Evolutionary conservation across 306 rosid species (phyloP).

Genomic region (Cercis canadensis): DNA sequence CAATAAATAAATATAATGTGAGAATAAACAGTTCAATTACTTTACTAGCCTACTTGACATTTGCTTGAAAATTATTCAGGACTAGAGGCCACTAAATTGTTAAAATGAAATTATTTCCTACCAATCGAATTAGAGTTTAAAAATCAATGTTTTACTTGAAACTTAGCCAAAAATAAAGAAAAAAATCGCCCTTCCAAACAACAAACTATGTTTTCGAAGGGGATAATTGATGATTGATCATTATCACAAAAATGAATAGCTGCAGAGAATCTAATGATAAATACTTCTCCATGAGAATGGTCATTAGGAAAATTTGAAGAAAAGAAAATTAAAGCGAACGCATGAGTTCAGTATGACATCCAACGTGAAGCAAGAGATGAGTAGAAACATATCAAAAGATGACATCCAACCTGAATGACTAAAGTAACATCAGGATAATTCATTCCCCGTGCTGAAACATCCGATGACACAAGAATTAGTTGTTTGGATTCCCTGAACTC

Average conservation of each 20-base stretch:
- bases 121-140: not conserved
- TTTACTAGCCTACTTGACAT: conserved; percentile 2
- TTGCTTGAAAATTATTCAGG: conserved; percentile 10
- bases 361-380: not conserved
- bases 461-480: conserved; percentile 85
- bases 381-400: conserved; percentile 20
- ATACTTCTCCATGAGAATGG: no score
- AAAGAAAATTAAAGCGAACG: not conserved
- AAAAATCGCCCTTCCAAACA: conserved; percentile 2
- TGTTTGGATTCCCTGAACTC: conserved; percentile 82
- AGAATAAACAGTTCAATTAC: not conserved
- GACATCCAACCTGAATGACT: conserved; percentile 73
- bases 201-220: conserved; percentile 9
- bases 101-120: conserved; percentile 11
- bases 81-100: conserved; percentile 6
- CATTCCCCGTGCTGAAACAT: conserved; percentile 93
- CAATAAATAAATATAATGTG: conserved; percentile 13
- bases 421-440: conserved; percentile 95
- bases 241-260: no score
- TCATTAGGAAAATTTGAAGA: not conserved
- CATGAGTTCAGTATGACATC: not conserved
- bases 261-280: not conserved
- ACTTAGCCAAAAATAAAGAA: not conserved
- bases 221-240: not conserved
- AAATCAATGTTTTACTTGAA: conserved; percentile 17